Evolutionary conservation across 345 rosid genomes (phyloP), one percentile per base, ranked within the genome.

Genomic region (Brassica nigra): DNA sequence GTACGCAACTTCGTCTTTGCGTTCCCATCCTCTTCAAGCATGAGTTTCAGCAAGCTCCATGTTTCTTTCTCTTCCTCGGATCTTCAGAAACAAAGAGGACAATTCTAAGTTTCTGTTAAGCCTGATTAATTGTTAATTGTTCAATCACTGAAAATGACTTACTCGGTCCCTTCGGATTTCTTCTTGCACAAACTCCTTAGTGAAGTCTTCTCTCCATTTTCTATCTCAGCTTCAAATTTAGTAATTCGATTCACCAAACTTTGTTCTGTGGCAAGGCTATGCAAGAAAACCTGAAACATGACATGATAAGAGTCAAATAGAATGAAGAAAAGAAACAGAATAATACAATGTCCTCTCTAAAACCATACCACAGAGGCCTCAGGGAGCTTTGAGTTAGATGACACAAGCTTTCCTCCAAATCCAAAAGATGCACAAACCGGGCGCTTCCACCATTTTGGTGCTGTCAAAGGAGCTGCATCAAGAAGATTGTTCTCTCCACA

Each of bases 401-500:
- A 61, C 15, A 61, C 34, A 61, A 61, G 65, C 65, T 61, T 61
- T 61, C 65, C 65, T 61, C 65, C 65, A 61, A 61, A 61, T 61
- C 65, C 65, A 61, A 61, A 61, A 61, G 65, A 61, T 61, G 34
- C 65, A 61, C 65, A 2, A 61, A 11, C 65, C 34, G 65, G 65
- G 3, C 65, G 34, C 65, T 61, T 61, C 34, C 65, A 61, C 65
- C 65, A 61, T 61, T 61, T 27, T 61, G 65, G 65, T 61, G 65
- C 65, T 28, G 34, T 61, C 28, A 61, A 61, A 61, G 65, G 34
- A 61, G 65, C 65, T 61, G 4, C 65, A 61, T 61, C 34, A 12
- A 61, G n/a, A 61, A 61, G 34, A 61, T 27, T 61, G 65, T 27
- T 10, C 33, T 59, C 64, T 0, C 7, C 33, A 27, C 15, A 27